Conservation (phyloP, 106 monocot species). For the Phalaenopsis equestris region DNA sequence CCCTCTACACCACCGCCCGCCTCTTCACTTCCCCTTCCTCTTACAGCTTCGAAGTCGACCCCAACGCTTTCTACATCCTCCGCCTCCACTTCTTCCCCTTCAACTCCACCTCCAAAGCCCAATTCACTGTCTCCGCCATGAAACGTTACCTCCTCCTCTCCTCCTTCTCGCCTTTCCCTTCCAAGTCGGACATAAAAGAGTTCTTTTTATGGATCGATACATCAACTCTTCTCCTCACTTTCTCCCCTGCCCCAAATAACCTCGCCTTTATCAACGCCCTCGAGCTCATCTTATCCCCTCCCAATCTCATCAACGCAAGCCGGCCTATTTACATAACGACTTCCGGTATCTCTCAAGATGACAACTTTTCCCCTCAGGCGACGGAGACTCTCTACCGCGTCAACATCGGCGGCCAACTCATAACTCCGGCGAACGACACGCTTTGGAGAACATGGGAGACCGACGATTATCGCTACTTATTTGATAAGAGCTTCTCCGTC, state of each 20-base stretch:
- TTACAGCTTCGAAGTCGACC: constrained; percentile 19
- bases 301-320: constrained; percentile 14
- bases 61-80: constrained; percentile 26
- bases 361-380: constrained; percentile 9
- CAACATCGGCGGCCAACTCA: constrained; percentile 39
- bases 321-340: neutral
- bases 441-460: constrained; percentile 56
- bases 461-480: constrained; percentile 32
- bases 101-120: constrained; percentile 26
- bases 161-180: constrained; percentile 14
- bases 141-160: constrained; percentile 24
- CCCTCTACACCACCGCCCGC: constrained; percentile 36
- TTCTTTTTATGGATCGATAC: constrained; percentile 30
- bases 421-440: constrained; percentile 43
- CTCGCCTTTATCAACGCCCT: constrained; percentile 53
- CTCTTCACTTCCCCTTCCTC: constrained; percentile 20
- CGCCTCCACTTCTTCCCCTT: constrained; percentile 63
- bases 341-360: neutral
- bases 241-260: constrained; percentile 17
- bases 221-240: constrained; percentile 18
- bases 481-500: neutral
- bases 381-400: constrained; percentile 41
- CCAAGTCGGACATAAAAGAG: constrained; percentile 26
- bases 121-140: constrained; percentile 37
- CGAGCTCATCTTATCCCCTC: constrained; percentile 48